phyloP scores from a whole-genome alignment of 2,329 filamentous ascomycete genomes.

The Ceratocystis papillata region DNA sequence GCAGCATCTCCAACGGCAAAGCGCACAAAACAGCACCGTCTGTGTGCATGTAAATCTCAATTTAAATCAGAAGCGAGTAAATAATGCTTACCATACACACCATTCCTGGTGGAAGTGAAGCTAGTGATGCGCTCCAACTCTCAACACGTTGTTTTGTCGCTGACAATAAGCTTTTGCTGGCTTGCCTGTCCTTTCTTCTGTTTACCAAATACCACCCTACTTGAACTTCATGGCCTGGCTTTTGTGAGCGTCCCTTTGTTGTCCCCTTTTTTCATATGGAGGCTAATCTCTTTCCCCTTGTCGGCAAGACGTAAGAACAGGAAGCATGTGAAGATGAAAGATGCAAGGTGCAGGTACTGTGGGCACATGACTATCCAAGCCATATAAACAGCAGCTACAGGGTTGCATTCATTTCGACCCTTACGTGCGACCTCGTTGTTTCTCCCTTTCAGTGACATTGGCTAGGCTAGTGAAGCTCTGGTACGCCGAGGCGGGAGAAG shows the following conservation, averaged over 20 bases:
- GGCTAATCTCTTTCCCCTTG: slow-evolving; percentile 1
- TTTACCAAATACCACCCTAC: slow-evolving; percentile 1
- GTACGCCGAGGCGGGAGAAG: too few species aligned
- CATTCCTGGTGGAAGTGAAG: neutral
- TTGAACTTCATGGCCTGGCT: neutral
- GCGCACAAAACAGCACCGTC: neutral
- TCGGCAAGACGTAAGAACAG: neutral
- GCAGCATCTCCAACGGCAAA: neutral
- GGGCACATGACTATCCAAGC: too few species aligned
- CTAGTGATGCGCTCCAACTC: too few species aligned
- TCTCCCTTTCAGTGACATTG: too few species aligned
- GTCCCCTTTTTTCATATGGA: neutral
- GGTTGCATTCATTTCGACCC: too few species aligned
- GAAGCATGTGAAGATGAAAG: neutral
- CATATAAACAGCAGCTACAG: too few species aligned
- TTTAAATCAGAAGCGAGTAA: neutral
- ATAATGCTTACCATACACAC: too few species aligned
- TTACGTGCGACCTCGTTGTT: too few species aligned
- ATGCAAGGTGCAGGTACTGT: neutral
- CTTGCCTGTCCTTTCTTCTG: neutral
- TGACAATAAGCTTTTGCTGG: neutral
- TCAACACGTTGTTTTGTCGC: neutral
- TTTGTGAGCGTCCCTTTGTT: neutral
- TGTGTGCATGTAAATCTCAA: slow-evolving; percentile 7
- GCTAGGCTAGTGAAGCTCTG: too few species aligned